Base-by-base conservation (phyloP, 768 basidiomycete species). In the Cystobasidium onofrii region DNA sequence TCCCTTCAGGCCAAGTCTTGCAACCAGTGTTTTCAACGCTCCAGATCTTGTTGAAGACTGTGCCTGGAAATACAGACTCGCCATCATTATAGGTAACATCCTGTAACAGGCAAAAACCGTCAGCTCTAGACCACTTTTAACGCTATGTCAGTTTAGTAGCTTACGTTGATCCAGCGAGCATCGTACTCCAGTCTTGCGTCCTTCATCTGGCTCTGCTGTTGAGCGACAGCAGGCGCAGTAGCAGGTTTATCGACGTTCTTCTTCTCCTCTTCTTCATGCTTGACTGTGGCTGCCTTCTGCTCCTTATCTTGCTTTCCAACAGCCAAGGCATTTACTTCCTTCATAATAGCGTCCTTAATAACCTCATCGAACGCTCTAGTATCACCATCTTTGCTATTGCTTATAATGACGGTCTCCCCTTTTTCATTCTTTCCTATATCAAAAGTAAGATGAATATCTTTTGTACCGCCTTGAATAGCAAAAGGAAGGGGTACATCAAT, bases 401-500 rank as follows among this genome's bases (percentile, higher is more conserved):
- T 52, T 23, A 71, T 13, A 52, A 71, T 60, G 52, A 71, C 69
- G 33, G 69, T 57, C 36, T 71, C 69, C 6, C 69, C 69, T 34
- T 60, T 71, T 20, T 71, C 69, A 44, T 71, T 71, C 29, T 55
- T 71, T n/a, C 69, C 69, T 20, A 71, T 15, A 27, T 60, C 54
- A 39, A 71, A 55, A 1, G 69, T 27, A 44, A 71, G 52, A 43
- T 31, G 34, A 20, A 71, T 52, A 36, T 73, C 52, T 57, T 54
- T 44, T 20, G 64, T 15, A 20, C 63, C 64, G 29, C 60, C 43
- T 4, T 65, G 65, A 46, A 75, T 62, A 36, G 64, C 74, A 23
- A 76, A 77, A 1, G 76, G 69, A 1, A 64, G n/a, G 43, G 67
- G 44, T 33, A 74, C 74, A 52, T 75, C 55, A 34, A 75, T 33